Base-by-base conservation (phyloP, 257 asterid species). In the Nicotiana paniculata region DNA sequence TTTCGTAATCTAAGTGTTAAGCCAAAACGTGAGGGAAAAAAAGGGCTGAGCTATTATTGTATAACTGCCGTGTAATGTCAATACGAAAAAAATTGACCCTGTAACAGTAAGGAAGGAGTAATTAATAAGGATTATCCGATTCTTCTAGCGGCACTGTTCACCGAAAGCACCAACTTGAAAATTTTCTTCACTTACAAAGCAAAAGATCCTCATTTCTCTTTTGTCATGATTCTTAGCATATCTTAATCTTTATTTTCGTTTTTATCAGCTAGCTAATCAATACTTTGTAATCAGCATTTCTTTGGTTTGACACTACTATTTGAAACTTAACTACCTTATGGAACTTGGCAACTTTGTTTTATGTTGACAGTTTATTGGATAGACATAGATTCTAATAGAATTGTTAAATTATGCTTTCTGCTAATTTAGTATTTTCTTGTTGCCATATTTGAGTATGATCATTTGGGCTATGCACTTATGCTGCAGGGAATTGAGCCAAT, bases 71-170 rank as follows among this genome's bases (percentile, higher is more conserved):
- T 21, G 24, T 21, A 21, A 0, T 21, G 24, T 21, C 24, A 21
- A 21, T 21, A 21, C 24, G 24, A 21, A 21, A 21, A 21, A 21
- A 21, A 21, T 21, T 21, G 0, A 21, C 24, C 24, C 24, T 21
- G 24, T 21, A 21, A 21, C 24, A 21, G 0, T 3, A 5, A 3
- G 24, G 35, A 53, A 68, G 43, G 10, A 21, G 79, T 46, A 72
- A 72, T 24, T 46, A 12, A 26, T 13, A 72, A 46, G 39, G 12
- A 46, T 46, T 46, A 11, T 46, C 39, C 61, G 16, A 11, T 69
- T 28, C 85, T 90, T 87, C 88, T 90, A 54, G 83, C 78, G 88
- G 86, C 86, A 85, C 89, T 88, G 88, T 88, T 77, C 82, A 76
- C 90, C 87, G 85, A 86, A 84, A 86, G 89, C 51, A 67, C 72